Base-by-base conservation (phyloP, 2,329 filamentous ascomycete species). In the Pseudogymnoascus sp. region DNA sequence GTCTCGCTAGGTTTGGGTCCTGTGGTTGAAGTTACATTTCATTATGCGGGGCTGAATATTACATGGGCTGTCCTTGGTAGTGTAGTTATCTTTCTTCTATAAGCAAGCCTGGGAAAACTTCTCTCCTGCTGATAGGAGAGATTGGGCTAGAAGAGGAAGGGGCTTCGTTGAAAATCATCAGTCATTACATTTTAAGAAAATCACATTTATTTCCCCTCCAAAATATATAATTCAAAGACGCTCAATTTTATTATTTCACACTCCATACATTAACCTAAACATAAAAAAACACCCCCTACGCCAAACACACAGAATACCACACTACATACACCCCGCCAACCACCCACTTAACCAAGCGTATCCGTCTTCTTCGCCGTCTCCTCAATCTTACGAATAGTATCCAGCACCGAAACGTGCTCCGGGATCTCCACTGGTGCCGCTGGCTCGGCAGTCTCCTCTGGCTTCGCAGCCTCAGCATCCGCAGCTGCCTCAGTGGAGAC, bases 331-430 rank as follows among this genome's bases (percentile, higher is more conserved):
- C 23, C 50, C 50, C 16, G 2, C 5, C 6, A 12, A 12, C 1
- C 3, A 56, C 31, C 28, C 28, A 21, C 28, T 56, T 21, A 56
- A 34, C 50, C 50, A 18, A 56, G n/a, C 1, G 50, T 36, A 12
- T 56, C 50, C 28, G 50, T 56, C 4, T 11, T 16, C 50, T 56
- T 56, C n/a, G 50, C 28, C 5, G 50, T 56, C 28, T 56, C 50
- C 50, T 56, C 50, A 34, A 56, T 56, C 50, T 56, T 56, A 21
- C 34, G 50, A 56, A 56, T 56, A 4, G 50, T 31, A 56, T 56
- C 50, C 4, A 56, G 25, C 28, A 56, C 50, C 28, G 50, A 56
- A 21, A 11, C 14, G 10, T 3, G 50, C n/a, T 56, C n/a, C 2
- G 50, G 50, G 16, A 34, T 14, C 28, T 56, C 50, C 3, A 56